Evolutionary conservation across 2,329 filamentous ascomycete genomes (phyloP), one percentile per base, ranked within the genome.

Genomic region (Aspergillus vadensis): DNA sequence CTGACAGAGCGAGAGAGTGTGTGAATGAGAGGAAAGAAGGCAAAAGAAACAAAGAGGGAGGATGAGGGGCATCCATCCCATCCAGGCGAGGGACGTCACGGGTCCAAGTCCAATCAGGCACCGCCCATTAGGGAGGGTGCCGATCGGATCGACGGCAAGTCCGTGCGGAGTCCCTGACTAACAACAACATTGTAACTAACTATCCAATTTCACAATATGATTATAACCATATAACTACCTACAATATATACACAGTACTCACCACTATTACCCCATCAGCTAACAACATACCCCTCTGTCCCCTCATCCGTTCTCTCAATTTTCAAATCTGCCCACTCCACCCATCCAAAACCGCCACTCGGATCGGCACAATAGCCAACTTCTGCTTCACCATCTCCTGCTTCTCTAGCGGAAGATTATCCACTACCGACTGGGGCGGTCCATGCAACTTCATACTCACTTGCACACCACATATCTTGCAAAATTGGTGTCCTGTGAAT

Each of bases 81-180:
- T 52, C 10, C 15, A 38, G 14, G 23, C 50, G 39, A 51, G 50
- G 17, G 38, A 17, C 39, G 17, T n/a, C 39, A 44, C 19, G 17
- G 23, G 19, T 39, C 44, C 32, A 19, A 44, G 32, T 14, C 58
- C 58, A 60, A 60, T 57, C 36, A 57, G n/a, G 12, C 12, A n/a
- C 17, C n/a, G 10, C 17, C 53, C 25, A 55, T 55, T 55, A 44
- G 17, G 19, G 41, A 21, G 41, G 12, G 9, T n/a, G 21, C 19
- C 10, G 41, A 10, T 19, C 41, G 19, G 17, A 17, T 43, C 8
- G 10, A 14, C 41, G 41, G 21, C 21, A 44, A 15, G 41, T 12
- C n/a, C 15, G n/a, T 43, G n/a, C n/a, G 17, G 39, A 43, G 10
- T 43, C 10, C 32, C 32, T 43, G 17, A 27, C 25, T 0, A 43